A percentile compares a stretch with the other conserved stretches of the same genome.
Evolutionary conservation across 441 rosid species (phyloP).

Genomic region (Kokia cookei): DNA sequence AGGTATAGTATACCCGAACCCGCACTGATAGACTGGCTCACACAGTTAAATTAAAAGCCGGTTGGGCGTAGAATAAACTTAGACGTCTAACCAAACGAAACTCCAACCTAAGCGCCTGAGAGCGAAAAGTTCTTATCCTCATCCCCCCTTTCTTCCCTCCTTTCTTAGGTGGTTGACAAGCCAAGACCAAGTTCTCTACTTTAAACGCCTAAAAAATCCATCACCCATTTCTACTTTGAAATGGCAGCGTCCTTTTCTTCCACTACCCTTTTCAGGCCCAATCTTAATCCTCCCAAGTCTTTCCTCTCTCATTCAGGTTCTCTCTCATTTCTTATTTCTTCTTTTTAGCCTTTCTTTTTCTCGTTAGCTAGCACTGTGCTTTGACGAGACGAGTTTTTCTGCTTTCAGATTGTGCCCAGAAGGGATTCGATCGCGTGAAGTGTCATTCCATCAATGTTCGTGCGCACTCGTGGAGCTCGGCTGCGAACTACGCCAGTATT

Average conservation of each 20-base stretch:
- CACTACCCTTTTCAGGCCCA: conserved; percentile 20
- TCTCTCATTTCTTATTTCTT: background rate
- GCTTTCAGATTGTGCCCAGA: conserved; percentile 29
- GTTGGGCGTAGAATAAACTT: background rate
- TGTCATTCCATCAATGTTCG: conserved; percentile 15
- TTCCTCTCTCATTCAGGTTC: conserved; percentile 36
- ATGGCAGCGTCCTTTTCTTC: conserved; percentile 46
- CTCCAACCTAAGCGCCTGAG: background rate
- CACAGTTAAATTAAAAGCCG: background rate
- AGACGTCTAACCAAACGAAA: background rate
- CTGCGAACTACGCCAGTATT: conserved; percentile 26
- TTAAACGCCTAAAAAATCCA: background rate
- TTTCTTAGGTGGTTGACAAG: conserved; percentile 7
- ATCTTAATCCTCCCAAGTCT: conserved; percentile 30
- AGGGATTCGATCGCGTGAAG: conserved; percentile 11
- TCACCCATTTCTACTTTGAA: conserved; percentile 5
- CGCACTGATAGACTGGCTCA: background rate
- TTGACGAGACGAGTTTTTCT: background rate
- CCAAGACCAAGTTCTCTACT: background rate
- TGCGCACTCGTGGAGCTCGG: conserved; percentile 25
- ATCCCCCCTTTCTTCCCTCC: background rate
- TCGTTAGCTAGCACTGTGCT: background rate
- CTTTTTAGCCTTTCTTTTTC: background rate
- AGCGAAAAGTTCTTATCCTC: background rate
- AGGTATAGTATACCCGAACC: background rate